Conservation (phyloP, 352 stramenopile genomes). For the Phytophthora citricola region DNA sequence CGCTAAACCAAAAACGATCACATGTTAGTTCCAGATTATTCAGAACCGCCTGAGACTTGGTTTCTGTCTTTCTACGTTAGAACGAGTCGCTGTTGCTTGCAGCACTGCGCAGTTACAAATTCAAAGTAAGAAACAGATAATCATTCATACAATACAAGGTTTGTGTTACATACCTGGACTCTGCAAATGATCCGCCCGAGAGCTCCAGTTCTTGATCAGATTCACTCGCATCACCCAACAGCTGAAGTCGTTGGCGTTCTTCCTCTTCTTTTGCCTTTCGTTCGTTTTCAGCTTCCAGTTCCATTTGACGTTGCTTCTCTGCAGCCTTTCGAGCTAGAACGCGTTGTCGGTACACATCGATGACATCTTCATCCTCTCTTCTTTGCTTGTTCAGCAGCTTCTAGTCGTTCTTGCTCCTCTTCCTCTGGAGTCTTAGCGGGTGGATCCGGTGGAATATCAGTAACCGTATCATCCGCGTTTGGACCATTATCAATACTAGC, state of each 20-base stretch:
- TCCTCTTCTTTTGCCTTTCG: constrained; percentile 50
- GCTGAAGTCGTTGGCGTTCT: constrained; percentile 15
- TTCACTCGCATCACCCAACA: constrained; percentile 27
- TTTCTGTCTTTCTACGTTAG: constrained; percentile 27
- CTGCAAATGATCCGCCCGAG: constrained; percentile 66
- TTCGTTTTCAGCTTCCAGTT: constrained; percentile 49
- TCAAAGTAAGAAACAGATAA: not conserved
- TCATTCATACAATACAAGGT: not conserved
- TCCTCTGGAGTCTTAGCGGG: constrained; percentile 33
- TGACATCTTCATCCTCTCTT: constrained; percentile 62
- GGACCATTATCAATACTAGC: not conserved
- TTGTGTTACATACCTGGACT: constrained; percentile 57
- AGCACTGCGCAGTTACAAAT: constrained; percentile 32
- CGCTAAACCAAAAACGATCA: constrained; percentile 28
- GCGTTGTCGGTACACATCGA: constrained; percentile 72
- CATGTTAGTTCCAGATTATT: constrained; percentile 21
- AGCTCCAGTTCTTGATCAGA: constrained; percentile 67
- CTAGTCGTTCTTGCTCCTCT: constrained; percentile 41
- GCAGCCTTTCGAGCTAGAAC: constrained; percentile 69
- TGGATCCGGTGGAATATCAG: not conserved
- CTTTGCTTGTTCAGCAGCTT: constrained; percentile 54
- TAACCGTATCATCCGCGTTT: not conserved
- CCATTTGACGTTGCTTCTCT: constrained; percentile 62
- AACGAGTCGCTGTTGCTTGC: constrained; percentile 67
- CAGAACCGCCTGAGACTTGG: constrained; percentile 2